phyloP scores from a whole-genome alignment of 768 basidiomycete genomes.

The Boletus rex-veris region DNA sequence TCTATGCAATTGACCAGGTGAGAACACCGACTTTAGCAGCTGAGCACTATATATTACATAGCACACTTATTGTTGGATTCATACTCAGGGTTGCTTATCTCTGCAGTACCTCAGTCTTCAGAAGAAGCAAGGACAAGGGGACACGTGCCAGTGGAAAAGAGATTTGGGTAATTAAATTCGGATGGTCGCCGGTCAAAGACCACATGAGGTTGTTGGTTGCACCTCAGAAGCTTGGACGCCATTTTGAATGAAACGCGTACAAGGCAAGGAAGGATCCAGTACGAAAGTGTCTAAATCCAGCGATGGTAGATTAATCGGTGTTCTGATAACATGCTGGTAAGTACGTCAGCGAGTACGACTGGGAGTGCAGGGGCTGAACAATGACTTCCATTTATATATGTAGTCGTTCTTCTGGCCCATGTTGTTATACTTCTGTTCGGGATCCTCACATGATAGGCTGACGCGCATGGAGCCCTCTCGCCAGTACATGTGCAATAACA shows the following conservation, averaged over 20 bases:
- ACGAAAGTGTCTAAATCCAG: no score
- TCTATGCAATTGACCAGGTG: no score
- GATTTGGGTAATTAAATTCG: background rate
- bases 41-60: no score
- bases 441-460: constrained; percentile 1
- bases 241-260: no score
- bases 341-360: no score
- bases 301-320: background rate
- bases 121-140: background rate
- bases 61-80: no score
- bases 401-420: no score
- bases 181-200: background rate
- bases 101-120: no score
- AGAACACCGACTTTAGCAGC: no score
- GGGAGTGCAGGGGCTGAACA: background rate
- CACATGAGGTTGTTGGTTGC: background rate
- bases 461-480: background rate
- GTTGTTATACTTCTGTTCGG: background rate
- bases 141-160: background rate
- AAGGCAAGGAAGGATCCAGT: no score
- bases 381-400: background rate
- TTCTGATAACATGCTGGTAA: background rate
- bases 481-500: constrained; percentile 1
- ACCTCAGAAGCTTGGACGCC: no score
- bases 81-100: no score